Percentiles rank a stretch among this genome's conserved stretches.
Conservation (phyloP, 129 eudicot species). For the Pseudognaphalium luteoalbum region DNA sequence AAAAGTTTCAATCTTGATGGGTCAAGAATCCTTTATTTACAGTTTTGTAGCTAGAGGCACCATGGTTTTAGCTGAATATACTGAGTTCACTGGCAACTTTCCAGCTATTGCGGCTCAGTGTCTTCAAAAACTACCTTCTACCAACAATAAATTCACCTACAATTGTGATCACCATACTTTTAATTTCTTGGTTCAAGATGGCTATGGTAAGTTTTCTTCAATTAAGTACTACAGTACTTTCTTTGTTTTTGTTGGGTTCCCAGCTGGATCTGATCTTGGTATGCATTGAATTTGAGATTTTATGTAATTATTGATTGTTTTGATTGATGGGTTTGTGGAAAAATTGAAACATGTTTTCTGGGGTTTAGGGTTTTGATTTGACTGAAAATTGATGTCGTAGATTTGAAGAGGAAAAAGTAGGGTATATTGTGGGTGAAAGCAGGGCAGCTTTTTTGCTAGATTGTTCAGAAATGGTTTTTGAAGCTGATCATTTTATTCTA, state of each 20-base stretch:
- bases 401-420: slow-evolving; percentile 23
- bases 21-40: slow-evolving; percentile 85
- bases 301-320: slow-evolving; percentile 4
- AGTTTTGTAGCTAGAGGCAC: slow-evolving; percentile 91
- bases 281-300: slow-evolving; percentile 17
- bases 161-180: slow-evolving; percentile 83
- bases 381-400: slow-evolving; percentile 10
- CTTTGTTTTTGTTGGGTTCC: neutral
- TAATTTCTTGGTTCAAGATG: slow-evolving; percentile 84
- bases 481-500: neutral
- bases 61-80: slow-evolving; percentile 78
- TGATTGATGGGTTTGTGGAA: slow-evolving; percentile 15
- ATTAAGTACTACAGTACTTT: neutral
- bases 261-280: slow-evolving; percentile 36
- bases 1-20: slow-evolving; percentile 41
- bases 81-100: slow-evolving; percentile 86
- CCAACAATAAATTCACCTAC: slow-evolving; percentile 66
- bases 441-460: slow-evolving; percentile 9
- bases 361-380: slow-evolving; percentile 35
- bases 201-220: slow-evolving; percentile 50
- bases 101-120: slow-evolving; percentile 93
- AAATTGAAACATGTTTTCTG: slow-evolving; percentile 2
- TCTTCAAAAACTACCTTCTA: slow-evolving; percentile 66
- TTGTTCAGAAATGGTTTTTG: slow-evolving; percentile 11
- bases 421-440: slow-evolving; percentile 24